Percentiles rank a stretch among this genome's conserved stretches.
These are phyloP conservation scores for Tolypocladium tundrense DNA, from an alignment of 2,329 filamentous ascomycete species.

Conservation along the genomic window DNA sequence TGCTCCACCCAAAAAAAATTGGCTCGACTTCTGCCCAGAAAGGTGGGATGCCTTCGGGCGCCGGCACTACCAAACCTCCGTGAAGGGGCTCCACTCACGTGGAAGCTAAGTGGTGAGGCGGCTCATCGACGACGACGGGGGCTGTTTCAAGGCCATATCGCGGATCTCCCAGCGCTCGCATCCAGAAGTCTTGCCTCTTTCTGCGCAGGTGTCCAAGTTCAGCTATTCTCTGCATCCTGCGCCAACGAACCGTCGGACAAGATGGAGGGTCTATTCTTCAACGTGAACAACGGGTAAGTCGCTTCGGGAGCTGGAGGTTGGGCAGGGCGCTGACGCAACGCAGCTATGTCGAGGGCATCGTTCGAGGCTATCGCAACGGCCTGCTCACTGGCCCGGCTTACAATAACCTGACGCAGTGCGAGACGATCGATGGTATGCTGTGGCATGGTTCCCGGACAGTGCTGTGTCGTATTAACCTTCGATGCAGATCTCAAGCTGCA, in stretches of 20 bases:
- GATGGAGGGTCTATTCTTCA: constrained; percentile 93
- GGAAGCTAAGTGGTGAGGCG: neutral
- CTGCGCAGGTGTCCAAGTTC: neutral
- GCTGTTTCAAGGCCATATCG: neutral
- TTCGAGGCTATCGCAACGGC: constrained; percentile 91
- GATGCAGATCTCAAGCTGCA: constrained; percentile 86
- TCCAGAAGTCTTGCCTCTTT: neutral
- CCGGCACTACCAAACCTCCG: constrained; percentile 16
- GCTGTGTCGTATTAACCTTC: neutral
- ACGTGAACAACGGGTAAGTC: constrained; percentile 79
- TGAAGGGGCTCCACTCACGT: constrained; percentile 10
- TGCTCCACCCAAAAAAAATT: constrained; percentile 26
- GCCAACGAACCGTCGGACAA: neutral
- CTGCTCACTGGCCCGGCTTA: constrained; percentile 87
- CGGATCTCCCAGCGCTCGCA: neutral
- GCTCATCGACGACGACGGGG: neutral
- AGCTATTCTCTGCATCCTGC: neutral
- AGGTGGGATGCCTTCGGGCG: constrained; percentile 13
- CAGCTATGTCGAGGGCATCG: constrained; percentile 94
- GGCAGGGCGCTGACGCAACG: constrained; percentile 17
- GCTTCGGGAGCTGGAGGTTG: constrained; percentile 6
- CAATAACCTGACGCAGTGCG: constrained; percentile 92
- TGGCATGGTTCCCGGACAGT: neutral
- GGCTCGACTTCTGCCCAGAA: constrained; percentile 11
- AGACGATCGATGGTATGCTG: constrained; percentile 76